These are phyloP conservation scores for Auxenochlorella pyrenoidosa DNA, from an alignment of 139 green algal genomes.

Conservation along the genomic window DNA sequence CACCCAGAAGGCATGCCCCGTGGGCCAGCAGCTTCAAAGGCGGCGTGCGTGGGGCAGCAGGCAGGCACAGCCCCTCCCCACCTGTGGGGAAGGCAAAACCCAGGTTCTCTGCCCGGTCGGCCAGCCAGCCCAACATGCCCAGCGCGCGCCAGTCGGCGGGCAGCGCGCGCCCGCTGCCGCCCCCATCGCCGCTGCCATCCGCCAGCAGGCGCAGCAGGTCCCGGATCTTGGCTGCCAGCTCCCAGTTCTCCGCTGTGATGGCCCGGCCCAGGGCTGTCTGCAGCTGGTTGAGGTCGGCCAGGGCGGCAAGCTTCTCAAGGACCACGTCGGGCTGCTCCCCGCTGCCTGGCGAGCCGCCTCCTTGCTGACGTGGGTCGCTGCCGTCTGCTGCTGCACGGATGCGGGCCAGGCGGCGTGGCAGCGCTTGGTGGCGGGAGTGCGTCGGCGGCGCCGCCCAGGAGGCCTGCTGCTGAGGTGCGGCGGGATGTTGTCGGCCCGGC, in stretches of 20 bases:
- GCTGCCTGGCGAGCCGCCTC: no score
- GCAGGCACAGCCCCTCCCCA: not conserved
- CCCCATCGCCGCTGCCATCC: not conserved
- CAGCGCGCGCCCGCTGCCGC: not conserved
- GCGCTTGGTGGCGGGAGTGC: not conserved
- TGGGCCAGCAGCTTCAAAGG: not conserved
- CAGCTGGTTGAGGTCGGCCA: constrained; percentile 78
- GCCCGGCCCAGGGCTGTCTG: constrained; percentile 77
- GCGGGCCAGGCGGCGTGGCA: not conserved
- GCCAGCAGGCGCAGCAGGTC: constrained; percentile 47
- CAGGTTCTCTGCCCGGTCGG: constrained; percentile 73
- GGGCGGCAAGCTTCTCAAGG: constrained; percentile 7
- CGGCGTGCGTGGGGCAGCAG: not conserved
- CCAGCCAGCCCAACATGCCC: constrained; percentile 78
- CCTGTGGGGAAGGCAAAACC: constrained; percentile 79
- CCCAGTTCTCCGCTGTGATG: constrained; percentile 78
- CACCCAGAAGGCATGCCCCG: no score
- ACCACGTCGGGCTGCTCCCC: not conserved
- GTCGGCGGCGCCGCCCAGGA: not conserved
- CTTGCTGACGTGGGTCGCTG: not conserved
- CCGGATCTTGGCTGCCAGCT: constrained; percentile 54
- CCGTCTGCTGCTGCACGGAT: no score
- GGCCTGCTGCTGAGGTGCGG: no score
- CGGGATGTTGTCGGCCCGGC: no score
- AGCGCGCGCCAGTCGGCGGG: constrained; percentile 65